Base-by-base conservation (phyloP, 805 yeast genomes). In the Wickerhamiella kurtzmanii region DNA sequence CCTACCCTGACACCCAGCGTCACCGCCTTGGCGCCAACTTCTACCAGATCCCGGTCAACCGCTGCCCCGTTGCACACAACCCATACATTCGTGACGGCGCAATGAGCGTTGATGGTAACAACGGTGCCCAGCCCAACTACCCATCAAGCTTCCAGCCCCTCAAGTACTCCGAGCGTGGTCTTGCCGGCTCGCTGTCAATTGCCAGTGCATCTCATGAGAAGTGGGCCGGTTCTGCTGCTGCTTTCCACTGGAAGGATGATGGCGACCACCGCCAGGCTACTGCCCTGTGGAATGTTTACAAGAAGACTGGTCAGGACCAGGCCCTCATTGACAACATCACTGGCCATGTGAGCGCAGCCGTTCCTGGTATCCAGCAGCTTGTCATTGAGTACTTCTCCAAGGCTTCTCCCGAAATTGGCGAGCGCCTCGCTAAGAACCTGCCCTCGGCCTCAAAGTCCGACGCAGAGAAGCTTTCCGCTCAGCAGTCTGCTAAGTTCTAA, bases 191-290 rank as follows among this genome's bases (percentile, higher is more conserved):
- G 17, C 15, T 21, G 5, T 19, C 25, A 41, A 35, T 9, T 11
- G 36, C 42, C 17, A 35, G 18, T 16, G 21, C 15, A 58, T 76
- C 77, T 56, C 88, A 81, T 65, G 94, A 83, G 68, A 73, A 76
- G 51, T 84, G 92, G 92, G 67, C 69, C 48, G 92, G 92, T 48
- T 76, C 86, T 46, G 92, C 92, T 42, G 68, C 79, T 51, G 85
- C 89, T 53, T 83, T 75, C 77, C 92, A 86, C 69, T 87, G 96
- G 96, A 67, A 73, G 22, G 81, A 79, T 44, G 85, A 76, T 50
- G 67, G 69, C 54, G 95, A 88, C 68, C 88, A 68, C 64, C 73
- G 65, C 53, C 96, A 88, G 69, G 82, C 95, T 44, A 70, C 80
- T 51, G 78, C 64, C 32, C 73, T 88, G 58, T 89, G 86, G 78